A percentile compares a stretch with the other conserved stretches of the same genome.
Conservation (phyloP, 768 basidiomycete species). For the Suillus decipiens region DNA sequence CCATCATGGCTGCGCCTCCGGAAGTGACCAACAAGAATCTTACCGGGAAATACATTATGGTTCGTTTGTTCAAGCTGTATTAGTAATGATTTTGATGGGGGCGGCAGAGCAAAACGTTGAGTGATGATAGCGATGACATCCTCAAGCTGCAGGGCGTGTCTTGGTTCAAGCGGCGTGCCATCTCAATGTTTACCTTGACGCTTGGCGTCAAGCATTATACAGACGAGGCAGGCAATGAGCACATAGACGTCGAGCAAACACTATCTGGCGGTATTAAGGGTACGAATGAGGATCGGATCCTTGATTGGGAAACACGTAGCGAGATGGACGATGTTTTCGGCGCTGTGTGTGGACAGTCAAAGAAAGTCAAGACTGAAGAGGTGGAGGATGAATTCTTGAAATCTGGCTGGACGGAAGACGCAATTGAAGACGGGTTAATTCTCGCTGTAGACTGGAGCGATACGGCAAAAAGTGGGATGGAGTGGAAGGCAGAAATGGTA, state of each 20-base stretch:
- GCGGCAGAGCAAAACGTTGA: slow-evolving; percentile 65
- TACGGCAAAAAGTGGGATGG: slow-evolving; percentile 58
- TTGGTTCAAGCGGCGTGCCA: slow-evolving; percentile 70
- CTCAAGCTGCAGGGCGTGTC: slow-evolving; percentile 70
- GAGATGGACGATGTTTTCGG: slow-evolving; percentile 66
- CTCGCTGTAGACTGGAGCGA: slow-evolving; percentile 53
- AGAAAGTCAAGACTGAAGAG: slow-evolving; percentile 50
- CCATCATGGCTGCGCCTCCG: slow-evolving; percentile 64
- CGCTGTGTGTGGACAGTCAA: slow-evolving; percentile 52
- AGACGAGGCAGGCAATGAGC: slow-evolving; percentile 59
- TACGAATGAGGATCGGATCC: slow-evolving; percentile 53
- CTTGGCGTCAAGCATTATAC: slow-evolving; percentile 66
- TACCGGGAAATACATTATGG: slow-evolving; percentile 64
- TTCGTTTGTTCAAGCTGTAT: slow-evolving; percentile 27
- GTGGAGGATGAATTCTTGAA: slow-evolving; percentile 46
- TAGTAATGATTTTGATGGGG: slow-evolving; percentile 7
- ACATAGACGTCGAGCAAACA: slow-evolving; percentile 67
- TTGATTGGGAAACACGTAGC: slow-evolving; percentile 58
- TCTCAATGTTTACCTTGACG: slow-evolving; percentile 56
- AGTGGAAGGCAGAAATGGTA: slow-evolving; percentile 71
- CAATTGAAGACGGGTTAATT: slow-evolving; percentile 36
- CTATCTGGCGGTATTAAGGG: slow-evolving; percentile 63
- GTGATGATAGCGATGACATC: slow-evolving; percentile 61
- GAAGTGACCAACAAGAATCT: slow-evolving; percentile 60
- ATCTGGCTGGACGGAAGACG: slow-evolving; percentile 44